Percentiles rank a stretch among this genome's conserved stretches.
Evolutionary conservation across 2,329 filamentous ascomycete genomes (phyloP).

Genomic region (Nigrospora oryzae): DNA sequence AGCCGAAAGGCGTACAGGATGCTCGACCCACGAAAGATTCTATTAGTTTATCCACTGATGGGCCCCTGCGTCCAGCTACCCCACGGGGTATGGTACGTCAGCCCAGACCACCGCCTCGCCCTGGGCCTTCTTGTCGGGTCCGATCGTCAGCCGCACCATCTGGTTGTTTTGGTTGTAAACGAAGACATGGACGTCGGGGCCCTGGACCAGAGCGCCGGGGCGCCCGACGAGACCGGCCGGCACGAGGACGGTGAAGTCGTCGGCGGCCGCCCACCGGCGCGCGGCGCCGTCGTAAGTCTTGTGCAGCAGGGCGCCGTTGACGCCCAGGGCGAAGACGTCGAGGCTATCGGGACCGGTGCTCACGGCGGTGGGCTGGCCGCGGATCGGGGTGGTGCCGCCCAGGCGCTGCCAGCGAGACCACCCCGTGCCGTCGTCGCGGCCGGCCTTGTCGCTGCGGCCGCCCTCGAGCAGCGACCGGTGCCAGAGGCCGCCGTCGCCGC

Average conservation of each 20-base stretch:
- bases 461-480: background rate
- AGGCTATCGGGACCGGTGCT: background rate
- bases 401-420: background rate
- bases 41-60: too few species aligned
- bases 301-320: constrained; percentile 1
- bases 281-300: background rate
- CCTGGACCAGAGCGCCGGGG: background rate
- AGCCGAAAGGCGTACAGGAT: too few species aligned
- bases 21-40: too few species aligned
- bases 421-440: too few species aligned
- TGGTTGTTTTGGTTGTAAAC: background rate
- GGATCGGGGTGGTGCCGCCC: background rate
- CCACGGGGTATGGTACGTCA: too few species aligned
- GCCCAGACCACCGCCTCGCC: too few species aligned
- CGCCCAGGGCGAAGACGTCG: constrained; percentile 1
- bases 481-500: constrained; percentile 1
- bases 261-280: background rate
- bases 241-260: background rate
- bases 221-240: background rate
- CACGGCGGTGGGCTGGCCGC: constrained; percentile 1
- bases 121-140: background rate
- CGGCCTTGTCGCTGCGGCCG: background rate
- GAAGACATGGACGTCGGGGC: background rate
- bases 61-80: too few species aligned
- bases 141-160: background rate